Evolutionary conservation across 179 eudicot species (phyloP).

Genomic region (Drosera spatulata): DNA sequence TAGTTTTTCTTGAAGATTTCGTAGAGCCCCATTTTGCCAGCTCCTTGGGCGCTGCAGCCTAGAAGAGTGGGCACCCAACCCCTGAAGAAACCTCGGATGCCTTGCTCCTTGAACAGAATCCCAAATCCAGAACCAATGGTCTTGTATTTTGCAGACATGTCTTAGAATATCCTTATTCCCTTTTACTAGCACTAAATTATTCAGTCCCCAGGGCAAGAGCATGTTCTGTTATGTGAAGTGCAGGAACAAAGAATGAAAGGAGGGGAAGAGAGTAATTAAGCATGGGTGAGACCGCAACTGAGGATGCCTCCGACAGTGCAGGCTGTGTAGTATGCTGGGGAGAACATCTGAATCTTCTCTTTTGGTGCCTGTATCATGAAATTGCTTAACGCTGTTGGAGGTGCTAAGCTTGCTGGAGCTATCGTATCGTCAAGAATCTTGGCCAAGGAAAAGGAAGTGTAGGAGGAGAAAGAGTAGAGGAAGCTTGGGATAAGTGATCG

Average conservation of each 20-base stretch:
- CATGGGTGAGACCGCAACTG: slow-evolving; percentile 36
- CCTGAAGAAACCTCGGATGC: slow-evolving; percentile 34
- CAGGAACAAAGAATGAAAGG: too few relatives aligned
- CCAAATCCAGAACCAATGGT: slow-evolving; percentile 31
- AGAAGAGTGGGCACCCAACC: slow-evolving; percentile 60
- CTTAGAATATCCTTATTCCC: too few relatives aligned
- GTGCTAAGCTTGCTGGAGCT: background rate
- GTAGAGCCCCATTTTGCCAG: slow-evolving; percentile 41
- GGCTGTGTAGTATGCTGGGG: slow-evolving; percentile 34
- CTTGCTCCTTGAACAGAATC: slow-evolving; percentile 38
- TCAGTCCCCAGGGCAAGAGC: too few relatives aligned
- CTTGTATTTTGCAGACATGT: slow-evolving; percentile 31
- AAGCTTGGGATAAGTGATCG: slow-evolving; percentile 6
- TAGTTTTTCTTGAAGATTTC: slow-evolving; percentile 52
- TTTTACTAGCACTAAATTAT: too few relatives aligned
- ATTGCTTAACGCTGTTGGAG: too few relatives aligned
- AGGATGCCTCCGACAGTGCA: slow-evolving; percentile 33
- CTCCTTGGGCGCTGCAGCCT: slow-evolving; percentile 56
- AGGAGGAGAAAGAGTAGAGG: slow-evolving; percentile 3
- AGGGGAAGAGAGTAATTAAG: background rate
- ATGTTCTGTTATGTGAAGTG: too few relatives aligned
- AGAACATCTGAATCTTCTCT: slow-evolving; percentile 37
- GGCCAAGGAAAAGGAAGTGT: slow-evolving; percentile 7
- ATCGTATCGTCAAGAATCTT: slow-evolving; percentile 2
- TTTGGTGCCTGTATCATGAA: slow-evolving; percentile 25